Percentiles rank a stretch among this genome's conserved stretches.
These are phyloP conservation scores for Dovyalis caffra DNA, from an alignment of 345 rosid genomes.

Conservation along the genomic window DNA sequence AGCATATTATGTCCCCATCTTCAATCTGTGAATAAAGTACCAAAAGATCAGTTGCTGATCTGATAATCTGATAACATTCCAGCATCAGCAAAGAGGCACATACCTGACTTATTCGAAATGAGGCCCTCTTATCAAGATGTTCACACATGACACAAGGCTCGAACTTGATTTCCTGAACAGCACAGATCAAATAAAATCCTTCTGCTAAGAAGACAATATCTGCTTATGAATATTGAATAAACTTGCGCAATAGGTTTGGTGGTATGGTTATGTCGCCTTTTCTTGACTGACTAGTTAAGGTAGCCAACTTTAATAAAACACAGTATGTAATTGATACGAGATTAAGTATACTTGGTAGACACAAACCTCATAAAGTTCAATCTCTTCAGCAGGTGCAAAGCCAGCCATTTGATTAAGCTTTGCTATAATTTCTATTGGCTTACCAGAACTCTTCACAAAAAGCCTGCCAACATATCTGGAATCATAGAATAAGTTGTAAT, in stretches of 20 bases:
- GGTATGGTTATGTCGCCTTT: neutral
- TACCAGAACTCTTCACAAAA: conserved; percentile 70
- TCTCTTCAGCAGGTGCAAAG: conserved; percentile 78
- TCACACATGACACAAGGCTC: conserved; percentile 95
- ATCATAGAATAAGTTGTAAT: conserved; percentile 19
- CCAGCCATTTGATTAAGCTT: conserved; percentile 90
- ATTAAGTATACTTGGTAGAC: neutral
- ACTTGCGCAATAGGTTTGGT: neutral
- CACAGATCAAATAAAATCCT: conserved; percentile 5
- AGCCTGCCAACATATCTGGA: conserved; percentile 84
- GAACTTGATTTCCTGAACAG: conserved; percentile 85
- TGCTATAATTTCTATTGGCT: conserved; percentile 71
- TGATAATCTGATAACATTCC: neutral
- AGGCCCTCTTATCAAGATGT: conserved; percentile 63
- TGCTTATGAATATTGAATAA: neutral
- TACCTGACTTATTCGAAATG: conserved; percentile 82
- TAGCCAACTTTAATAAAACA: neutral
- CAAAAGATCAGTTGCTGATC: neutral
- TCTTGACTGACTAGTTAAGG: neutral
- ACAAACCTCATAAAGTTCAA: conserved; percentile 87
- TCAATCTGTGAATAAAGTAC: conserved; percentile 53
- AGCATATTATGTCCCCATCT: conserved; percentile 97
- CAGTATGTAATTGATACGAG: too few species aligned
- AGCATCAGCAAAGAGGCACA: neutral
- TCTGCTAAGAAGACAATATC: neutral